A percentile compares a stretch with the other conserved stretches of the same genome.
Conservation (phyloP, 805 yeast genomes). For the Yamadazyma sp. region DNA sequence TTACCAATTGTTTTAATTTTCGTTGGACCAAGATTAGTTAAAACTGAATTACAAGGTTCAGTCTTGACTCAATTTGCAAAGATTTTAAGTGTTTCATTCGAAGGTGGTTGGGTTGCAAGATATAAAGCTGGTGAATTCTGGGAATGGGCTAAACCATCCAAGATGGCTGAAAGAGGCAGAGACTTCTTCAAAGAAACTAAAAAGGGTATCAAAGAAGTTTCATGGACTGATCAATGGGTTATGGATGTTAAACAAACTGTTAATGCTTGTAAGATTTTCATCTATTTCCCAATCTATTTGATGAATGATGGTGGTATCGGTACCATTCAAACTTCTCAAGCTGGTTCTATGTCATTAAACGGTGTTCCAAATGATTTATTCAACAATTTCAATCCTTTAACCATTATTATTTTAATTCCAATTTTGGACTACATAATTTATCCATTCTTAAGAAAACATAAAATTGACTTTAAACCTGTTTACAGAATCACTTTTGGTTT, state of each 20-base stretch:
- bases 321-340: conserved; percentile 48
- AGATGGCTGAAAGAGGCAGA: conserved; percentile 43
- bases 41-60: conserved; percentile 42
- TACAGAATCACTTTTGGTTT: conserved; percentile 48
- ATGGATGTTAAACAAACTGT: conserved; percentile 43
- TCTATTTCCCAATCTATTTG: conserved; percentile 36
- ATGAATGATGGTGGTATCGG: conserved; percentile 50
- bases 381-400: conserved; percentile 52
- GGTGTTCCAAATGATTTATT: conserved; percentile 58
- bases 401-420: conserved; percentile 52
- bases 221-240: conserved; percentile 48
- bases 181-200: conserved; percentile 31
- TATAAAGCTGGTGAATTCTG: conserved; percentile 39
- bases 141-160: conserved; percentile 47
- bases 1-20: conserved; percentile 27
- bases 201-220: conserved; percentile 23
- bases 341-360: conserved; percentile 49
- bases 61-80: conserved; percentile 42
- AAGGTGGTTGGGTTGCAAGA: conserved; percentile 43
- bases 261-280: conserved; percentile 44
- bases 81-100: conserved; percentile 40
- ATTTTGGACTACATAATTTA: conserved; percentile 47
- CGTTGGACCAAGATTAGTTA: conserved; percentile 28
- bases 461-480: conserved; percentile 42
- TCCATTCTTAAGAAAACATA: conserved; percentile 42